Percentiles rank a stretch among this genome's conserved stretches.
phyloP scores from a whole-genome alignment of 2,329 filamentous ascomycete species.

The Leptographium lundbergii region DNA sequence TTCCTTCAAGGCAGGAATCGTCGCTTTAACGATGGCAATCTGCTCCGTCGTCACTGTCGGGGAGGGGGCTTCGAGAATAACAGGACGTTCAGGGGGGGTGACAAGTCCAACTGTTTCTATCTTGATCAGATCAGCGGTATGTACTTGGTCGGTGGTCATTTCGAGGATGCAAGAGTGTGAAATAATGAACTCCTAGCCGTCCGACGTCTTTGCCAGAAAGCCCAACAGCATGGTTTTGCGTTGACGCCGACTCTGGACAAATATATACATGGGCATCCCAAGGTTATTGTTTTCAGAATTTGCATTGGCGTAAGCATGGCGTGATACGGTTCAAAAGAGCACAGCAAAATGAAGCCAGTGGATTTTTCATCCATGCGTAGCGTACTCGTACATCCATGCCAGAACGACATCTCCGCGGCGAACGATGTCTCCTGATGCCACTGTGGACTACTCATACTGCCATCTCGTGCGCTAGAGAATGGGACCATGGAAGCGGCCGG shows the following conservation, averaged over 20 bases:
- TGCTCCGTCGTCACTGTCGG: constrained; percentile 46
- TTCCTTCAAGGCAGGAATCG: constrained; percentile 56
- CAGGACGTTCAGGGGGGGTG: neutral
- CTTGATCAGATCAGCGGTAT: neutral
- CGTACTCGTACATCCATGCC: too few relatives aligned
- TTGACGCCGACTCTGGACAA: neutral
- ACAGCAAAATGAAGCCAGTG: neutral
- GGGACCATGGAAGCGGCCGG: neutral
- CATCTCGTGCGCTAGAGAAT: neutral
- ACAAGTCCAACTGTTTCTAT: neutral
- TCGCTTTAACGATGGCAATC: constrained; percentile 61
- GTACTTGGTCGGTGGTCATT: too few relatives aligned
- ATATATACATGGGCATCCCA: neutral
- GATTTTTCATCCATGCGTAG: too few relatives aligned
- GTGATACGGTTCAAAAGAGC: neutral
- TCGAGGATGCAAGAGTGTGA: too few relatives aligned
- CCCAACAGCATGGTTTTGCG: neutral
- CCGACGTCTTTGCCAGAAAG: too few relatives aligned
- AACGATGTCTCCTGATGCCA: too few relatives aligned
- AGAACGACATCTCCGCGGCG: neutral
- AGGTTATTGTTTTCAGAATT: neutral
- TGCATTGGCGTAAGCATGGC: neutral
- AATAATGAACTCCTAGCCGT: too few relatives aligned
- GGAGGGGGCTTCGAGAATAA: neutral
- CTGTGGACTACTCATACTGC: neutral